phyloP scores from a whole-genome alignment of 139 green algal genomes.

The Volvox africanus region DNA sequence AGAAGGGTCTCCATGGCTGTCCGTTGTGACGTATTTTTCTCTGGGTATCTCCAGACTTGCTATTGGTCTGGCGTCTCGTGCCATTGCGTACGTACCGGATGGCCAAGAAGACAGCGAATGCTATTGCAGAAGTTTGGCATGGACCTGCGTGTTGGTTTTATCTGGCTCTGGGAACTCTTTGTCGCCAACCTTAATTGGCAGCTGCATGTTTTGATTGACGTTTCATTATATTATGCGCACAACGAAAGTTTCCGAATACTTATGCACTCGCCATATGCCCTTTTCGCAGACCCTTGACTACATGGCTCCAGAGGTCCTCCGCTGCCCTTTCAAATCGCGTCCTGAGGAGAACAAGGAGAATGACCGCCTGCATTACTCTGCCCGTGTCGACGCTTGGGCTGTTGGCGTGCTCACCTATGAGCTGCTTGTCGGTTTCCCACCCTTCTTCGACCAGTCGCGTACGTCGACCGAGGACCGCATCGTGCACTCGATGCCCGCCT shows the following conservation, averaged over 20 bases:
- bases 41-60: too few relatives aligned
- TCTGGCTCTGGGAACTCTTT: background rate
- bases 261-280: too few relatives aligned
- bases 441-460: constrained; percentile 79
- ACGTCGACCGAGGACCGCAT: constrained; percentile 68
- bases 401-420: constrained; percentile 91
- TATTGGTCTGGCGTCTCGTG: too few relatives aligned
- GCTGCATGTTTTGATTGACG: too few relatives aligned
- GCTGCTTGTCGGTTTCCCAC: constrained; percentile 85
- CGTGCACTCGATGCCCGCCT: constrained; percentile 49
- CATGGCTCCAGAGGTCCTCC: constrained; percentile 71
- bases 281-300: constrained; percentile 56
- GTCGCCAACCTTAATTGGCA: too few relatives aligned
- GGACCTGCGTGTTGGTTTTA: background rate
- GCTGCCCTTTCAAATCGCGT: constrained; percentile 77
- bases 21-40: too few relatives aligned
- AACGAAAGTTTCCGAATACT: too few relatives aligned
- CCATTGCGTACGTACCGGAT: too few relatives aligned
- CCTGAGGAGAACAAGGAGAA: constrained; percentile 84
- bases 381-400: constrained; percentile 88
- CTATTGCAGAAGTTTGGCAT: background rate
- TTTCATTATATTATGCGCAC: too few relatives aligned
- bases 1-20: too few relatives aligned
- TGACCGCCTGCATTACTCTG: constrained; percentile 65
- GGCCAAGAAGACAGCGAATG: too few relatives aligned